phyloP scores from a whole-genome alignment of 805 yeast genomes.

The Jamesozyma jinghongensis region DNA sequence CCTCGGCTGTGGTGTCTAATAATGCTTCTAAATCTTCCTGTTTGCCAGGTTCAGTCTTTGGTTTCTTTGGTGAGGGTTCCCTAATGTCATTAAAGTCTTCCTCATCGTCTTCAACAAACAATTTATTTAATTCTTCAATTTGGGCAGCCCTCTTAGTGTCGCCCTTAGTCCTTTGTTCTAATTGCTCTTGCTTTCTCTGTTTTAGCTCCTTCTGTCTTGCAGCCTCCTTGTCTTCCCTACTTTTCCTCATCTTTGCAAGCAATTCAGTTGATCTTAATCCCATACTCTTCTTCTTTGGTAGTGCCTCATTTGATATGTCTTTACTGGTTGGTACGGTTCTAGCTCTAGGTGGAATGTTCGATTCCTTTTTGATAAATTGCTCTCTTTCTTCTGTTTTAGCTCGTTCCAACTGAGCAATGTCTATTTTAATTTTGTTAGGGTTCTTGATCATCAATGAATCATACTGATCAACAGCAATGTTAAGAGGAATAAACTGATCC shows the following conservation, averaged over 20 bases:
- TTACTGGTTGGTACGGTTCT: constrained; percentile 5
- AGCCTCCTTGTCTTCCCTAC: constrained; percentile 25
- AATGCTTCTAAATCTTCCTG: constrained; percentile 21
- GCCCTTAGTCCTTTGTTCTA: constrained; percentile 7
- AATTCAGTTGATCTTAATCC: constrained; percentile 27
- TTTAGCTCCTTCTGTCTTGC: constrained; percentile 22
- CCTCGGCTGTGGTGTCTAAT: constrained; percentile 28
- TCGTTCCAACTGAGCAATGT: constrained; percentile 1
- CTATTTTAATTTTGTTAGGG: constrained; percentile 10
- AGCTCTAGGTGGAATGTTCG: constrained; percentile 1
- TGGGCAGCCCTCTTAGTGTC: constrained; percentile 25
- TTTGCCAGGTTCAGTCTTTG: not conserved
- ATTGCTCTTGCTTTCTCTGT: constrained; percentile 18
- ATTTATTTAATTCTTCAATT: constrained; percentile 20
- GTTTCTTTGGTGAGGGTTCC: not conserved
- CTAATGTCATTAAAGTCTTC: constrained; percentile 1
- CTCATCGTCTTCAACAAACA: constrained; percentile 23
- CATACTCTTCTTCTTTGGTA: constrained; percentile 10
- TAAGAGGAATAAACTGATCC: constrained; percentile 20
- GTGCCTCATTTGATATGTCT: constrained; percentile 3
- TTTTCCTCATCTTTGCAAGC: constrained; percentile 26
- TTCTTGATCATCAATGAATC: constrained; percentile 14
- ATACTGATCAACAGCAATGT: constrained; percentile 10
- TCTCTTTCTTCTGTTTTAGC: constrained; percentile 11
- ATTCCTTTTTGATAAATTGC: not conserved